Conservation (phyloP, 208 protist species). For the Leishmania tropica region DNA sequence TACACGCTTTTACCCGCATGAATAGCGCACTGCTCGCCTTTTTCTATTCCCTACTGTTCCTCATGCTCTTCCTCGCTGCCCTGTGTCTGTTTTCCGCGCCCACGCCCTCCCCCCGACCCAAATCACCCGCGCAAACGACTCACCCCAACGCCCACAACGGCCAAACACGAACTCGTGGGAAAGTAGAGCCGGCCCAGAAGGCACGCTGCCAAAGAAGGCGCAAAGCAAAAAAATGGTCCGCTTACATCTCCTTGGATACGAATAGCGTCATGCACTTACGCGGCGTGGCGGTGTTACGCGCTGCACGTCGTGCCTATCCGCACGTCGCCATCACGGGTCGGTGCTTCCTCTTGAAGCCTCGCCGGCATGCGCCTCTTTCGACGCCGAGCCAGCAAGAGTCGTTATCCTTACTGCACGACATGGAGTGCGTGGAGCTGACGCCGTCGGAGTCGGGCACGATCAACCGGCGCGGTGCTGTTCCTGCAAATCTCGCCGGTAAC, state of each 20-base stretch:
- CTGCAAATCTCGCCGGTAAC: slow-evolving; percentile 64
- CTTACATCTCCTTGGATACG: background rate
- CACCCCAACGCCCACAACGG: background rate
- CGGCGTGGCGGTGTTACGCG: background rate
- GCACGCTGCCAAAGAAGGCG: background rate
- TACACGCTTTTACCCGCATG: background rate
- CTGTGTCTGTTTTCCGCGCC: background rate
- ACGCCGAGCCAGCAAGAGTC: background rate
- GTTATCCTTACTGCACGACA: background rate
- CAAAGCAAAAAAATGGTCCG: background rate
- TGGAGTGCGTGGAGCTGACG: slow-evolving; percentile 32
- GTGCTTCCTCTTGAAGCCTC: slow-evolving; percentile 31
- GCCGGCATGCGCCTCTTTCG: background rate
- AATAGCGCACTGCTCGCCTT: background rate
- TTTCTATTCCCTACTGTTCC: background rate
- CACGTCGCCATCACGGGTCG: slow-evolving; percentile 25
- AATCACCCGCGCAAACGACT: background rate
- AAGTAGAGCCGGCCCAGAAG: background rate
- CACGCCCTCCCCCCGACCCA: background rate
- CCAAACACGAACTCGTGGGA: background rate
- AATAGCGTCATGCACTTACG: background rate
- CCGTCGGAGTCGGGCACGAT: background rate
- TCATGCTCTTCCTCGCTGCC: slow-evolving; percentile 5
- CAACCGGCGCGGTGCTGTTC: slow-evolving; percentile 12
- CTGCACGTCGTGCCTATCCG: slow-evolving; percentile 13